Base-by-base conservation (phyloP, 2,329 filamentous ascomycete genomes). In the Cadophora malorum region DNA sequence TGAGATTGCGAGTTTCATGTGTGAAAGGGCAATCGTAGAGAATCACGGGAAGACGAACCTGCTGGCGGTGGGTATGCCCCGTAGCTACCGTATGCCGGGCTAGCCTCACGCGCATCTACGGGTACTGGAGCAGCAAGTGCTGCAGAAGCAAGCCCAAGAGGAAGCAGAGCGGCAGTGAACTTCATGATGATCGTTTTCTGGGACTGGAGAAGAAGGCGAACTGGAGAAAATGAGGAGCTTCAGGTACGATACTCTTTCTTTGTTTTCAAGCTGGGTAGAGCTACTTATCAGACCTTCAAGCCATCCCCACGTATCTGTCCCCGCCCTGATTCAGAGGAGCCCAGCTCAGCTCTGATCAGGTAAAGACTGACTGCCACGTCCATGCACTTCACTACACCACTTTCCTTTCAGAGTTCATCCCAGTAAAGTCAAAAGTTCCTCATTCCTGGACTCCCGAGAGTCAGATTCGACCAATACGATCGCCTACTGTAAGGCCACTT, bases 51-150 rank as follows among this genome's bases (percentile, higher is more conserved):
- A 9, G 25, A 53, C 50, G 12, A 25, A 53, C 50, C 59, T 49
- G 59, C 14, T 49, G 38, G 59, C 4, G 59, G 38, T 25, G 59
- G 38, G 19, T 62, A 62, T 3, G 23, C 28, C 10, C 59, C 59
- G 21, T 62, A 62, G n/a, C 21, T 28, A 7, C 61, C 49, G 41
- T 53, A 63, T 10, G 47, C 49, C 38, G 61, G 61, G 31, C 55
- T 33, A 33, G 59, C 64, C 47, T 55, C 58, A 47, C 59, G 55
- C 4, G 25, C 60, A 0, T 63, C 59, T 25, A 63, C 41, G 6
- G 53, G 50, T 4, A 65, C 52, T 23, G 63, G 63, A 35, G 63
- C 63, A 59, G 63, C 41, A 23, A 65, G 23, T 50, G 63, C 63
- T 65, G 53, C n/a, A 31, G 53, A 33, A 12, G 53, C 63, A 35